Conservation (phyloP, 2,329 filamentous ascomycete species). For the Arthrobotrys sinensis region DNA sequence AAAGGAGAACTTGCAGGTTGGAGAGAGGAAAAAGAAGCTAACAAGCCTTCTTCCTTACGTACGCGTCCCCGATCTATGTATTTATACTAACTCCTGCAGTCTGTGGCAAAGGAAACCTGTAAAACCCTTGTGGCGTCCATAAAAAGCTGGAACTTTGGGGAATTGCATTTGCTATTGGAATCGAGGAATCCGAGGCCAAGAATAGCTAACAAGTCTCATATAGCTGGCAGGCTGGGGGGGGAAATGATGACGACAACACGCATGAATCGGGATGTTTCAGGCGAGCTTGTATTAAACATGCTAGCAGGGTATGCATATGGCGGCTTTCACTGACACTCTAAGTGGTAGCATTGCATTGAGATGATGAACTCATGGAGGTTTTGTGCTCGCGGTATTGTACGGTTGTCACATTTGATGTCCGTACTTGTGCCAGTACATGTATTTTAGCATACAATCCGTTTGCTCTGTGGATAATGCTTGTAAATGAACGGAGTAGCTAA, state of each 20-base stretch:
- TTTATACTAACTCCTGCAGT: conserved; percentile 20
- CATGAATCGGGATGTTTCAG: conserved; percentile 37
- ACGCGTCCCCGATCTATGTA: conserved; percentile 16
- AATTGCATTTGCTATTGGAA: too few species aligned
- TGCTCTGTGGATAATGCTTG: too few species aligned
- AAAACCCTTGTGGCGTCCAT: not conserved
- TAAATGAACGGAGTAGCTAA: conserved; percentile 1
- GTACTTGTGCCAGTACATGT: too few species aligned
- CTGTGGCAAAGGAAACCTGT: not conserved
- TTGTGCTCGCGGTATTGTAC: too few species aligned
- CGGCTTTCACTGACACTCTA: too few species aligned
- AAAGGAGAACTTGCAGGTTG: not conserved
- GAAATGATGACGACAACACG: conserved; percentile 57
- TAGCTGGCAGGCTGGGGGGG: conserved; percentile 9
- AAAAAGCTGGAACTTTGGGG: not conserved
- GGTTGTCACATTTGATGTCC: too few species aligned
- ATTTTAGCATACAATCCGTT: too few species aligned
- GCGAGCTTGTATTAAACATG: conserved; percentile 7
- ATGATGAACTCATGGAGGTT: too few species aligned
- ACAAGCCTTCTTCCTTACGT: conserved; percentile 23
- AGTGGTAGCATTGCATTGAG: too few species aligned
- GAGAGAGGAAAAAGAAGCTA: not conserved
- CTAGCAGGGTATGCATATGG: too few species aligned
- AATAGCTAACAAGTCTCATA: too few species aligned
- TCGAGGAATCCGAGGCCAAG: too few species aligned